Evolutionary conservation across 1,139 yeast species (phyloP), one percentile per base, ranked within the genome.

Genomic region (Yamadazyma buinensis): DNA sequence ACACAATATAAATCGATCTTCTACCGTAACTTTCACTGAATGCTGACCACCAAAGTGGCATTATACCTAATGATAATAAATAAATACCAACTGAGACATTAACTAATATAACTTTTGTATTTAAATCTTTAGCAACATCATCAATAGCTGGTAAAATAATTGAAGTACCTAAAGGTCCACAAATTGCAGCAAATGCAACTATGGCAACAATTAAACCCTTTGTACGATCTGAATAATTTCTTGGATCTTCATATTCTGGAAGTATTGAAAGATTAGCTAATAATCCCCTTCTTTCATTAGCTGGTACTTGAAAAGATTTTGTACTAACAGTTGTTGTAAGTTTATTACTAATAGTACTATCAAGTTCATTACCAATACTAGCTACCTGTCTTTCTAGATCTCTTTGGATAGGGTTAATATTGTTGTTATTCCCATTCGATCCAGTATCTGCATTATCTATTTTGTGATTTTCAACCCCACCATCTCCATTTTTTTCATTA

Each of bases 121-220:
- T 32, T 23, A 85, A 63, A 19, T 75, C 77, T 0, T 41, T 39
- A 5, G 73, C 72, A 27, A 86, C 72, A 39, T 79, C 75, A 31
- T 75, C 74, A 29, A 85, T 75, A 0, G 94, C 94, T 0, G 96
- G 95, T 34, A 84, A 71, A 55, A 86, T 68, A 39, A 87, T 84
- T 1, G 92, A 80, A 1, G 95, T 82, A n/a, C 95, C 95, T 90
- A 87, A 83, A 8, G 96, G 95, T 0, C 95, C 95, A 33, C 84
- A 72, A 53, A 83, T 64, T 2, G 90, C 85, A 5, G 92, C 88
- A 40, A 75, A 64, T 0, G 94, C 90, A 27, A 85, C 76, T 20
- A 84, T 63, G 23, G 74, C 59, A 2, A 84, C 84, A 34, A 86
- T 67, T n/a, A 68, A 36, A 37, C 59, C 51, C 49, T 86, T 84